Conservation (phyloP, 495 filamentous ascomycete species). For the Aspergillus cristatus region DNA sequence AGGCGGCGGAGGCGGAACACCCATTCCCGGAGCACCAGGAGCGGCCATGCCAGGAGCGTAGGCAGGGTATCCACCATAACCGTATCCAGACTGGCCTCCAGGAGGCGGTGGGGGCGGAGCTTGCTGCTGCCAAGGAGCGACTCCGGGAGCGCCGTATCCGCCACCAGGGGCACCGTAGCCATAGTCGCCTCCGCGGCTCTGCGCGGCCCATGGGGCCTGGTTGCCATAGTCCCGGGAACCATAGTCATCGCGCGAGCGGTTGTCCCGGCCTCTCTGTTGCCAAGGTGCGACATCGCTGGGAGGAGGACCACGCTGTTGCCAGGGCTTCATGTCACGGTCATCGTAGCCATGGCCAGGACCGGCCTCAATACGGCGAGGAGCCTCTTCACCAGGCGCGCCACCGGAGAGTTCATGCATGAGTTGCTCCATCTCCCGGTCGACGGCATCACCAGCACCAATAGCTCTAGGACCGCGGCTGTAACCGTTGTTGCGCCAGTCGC, state of each 20-base stretch:
- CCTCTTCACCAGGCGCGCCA: slow-evolving; percentile 51
- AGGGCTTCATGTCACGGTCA: slow-evolving; percentile 65
- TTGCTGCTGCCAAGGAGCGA: slow-evolving; percentile 64
- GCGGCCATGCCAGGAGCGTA: slow-evolving; percentile 55
- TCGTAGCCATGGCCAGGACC: slow-evolving; percentile 53
- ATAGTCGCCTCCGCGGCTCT: slow-evolving; percentile 33
- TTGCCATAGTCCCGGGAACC: slow-evolving; percentile 34
- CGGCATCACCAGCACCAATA: slow-evolving; percentile 69
- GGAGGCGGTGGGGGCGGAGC: slow-evolving; percentile 42
- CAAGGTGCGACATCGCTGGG: slow-evolving; percentile 80
- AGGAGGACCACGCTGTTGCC: slow-evolving; percentile 74
- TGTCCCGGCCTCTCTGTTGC: slow-evolving; percentile 51
- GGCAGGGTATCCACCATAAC: slow-evolving; percentile 45
- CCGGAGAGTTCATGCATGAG: slow-evolving; percentile 96
- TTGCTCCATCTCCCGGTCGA: slow-evolving; percentile 95
- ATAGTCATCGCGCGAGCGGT: slow-evolving; percentile 46
- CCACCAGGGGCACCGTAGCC: slow-evolving; percentile 21
- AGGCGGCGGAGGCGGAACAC: slow-evolving; percentile 59
- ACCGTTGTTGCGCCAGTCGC: slow-evolving; percentile 78
- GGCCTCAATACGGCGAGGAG: slow-evolving; percentile 77
- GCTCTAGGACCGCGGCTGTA: slow-evolving; percentile 48
- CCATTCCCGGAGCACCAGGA: slow-evolving; percentile 54
- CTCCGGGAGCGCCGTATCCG: slow-evolving; percentile 32
- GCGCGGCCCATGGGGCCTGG: slow-evolving; percentile 47
- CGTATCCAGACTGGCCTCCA: slow-evolving; percentile 40